phyloP scores from a whole-genome alignment of 1,284 basidiomycete species.

The Ceratobasidium sp. region DNA sequence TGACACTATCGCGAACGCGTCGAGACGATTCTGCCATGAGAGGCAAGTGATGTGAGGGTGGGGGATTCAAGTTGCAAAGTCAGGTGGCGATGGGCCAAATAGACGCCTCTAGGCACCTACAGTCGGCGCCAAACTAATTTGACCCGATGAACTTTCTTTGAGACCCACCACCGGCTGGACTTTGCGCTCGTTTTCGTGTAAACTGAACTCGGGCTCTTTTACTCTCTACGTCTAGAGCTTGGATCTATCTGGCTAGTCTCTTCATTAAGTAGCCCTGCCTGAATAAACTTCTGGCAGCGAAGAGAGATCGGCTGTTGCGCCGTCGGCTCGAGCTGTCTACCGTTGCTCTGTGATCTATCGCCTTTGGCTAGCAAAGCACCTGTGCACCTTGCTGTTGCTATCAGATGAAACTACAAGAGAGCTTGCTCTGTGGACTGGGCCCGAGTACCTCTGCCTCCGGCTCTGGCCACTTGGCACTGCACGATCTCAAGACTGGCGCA shows the following conservation, averaged over 20 bases:
- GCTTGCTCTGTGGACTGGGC: conserved; percentile 69
- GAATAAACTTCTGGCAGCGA: neutral
- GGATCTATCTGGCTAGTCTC: neutral
- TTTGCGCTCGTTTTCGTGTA: neutral
- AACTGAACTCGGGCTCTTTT: neutral
- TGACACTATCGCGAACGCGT: conserved; percentile 51
- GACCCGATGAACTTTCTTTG: neutral
- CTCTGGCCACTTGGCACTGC: conserved; percentile 69
- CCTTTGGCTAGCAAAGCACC: neutral
- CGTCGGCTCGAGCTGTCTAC: neutral
- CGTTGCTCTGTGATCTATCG: neutral
- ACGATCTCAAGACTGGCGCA: conserved; percentile 76
- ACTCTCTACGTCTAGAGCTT: neutral
- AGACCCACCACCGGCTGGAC: neutral
- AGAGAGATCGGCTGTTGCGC: neutral
- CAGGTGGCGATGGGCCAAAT: conserved; percentile 28
- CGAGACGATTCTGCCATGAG: conserved; percentile 22
- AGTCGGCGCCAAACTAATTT: conserved; percentile 20
- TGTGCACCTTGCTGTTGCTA: neutral
- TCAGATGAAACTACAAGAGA: conserved; percentile 72
- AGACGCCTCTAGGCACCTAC: conserved; percentile 18
- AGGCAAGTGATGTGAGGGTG: conserved; percentile 19
- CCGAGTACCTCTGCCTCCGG: conserved; percentile 61
- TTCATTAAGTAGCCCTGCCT: too few relatives aligned
- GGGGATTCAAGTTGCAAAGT: conserved; percentile 7